These are phyloP conservation scores for Candida mesenterica DNA, from an alignment of 1,139 yeast species.

Conservation along the genomic window DNA sequence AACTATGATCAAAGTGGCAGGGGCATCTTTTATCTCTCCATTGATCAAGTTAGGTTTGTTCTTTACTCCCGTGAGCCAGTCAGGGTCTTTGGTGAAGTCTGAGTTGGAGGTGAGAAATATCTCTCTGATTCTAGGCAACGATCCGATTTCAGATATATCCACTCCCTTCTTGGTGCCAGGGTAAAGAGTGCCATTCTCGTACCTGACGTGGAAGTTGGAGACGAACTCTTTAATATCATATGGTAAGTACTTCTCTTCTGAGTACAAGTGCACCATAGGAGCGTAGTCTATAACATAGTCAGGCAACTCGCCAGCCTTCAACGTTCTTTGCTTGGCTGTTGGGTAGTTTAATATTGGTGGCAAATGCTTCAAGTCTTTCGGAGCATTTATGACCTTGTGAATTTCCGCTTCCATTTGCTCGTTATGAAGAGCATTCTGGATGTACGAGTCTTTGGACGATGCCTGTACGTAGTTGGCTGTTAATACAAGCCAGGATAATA, in stretches of 20 bases:
- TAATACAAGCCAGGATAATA: background rate
- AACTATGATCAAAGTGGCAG: slow-evolving; percentile 77
- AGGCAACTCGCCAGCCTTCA: slow-evolving; percentile 64
- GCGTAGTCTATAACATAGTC: slow-evolving; percentile 69
- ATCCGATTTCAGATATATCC: slow-evolving; percentile 37
- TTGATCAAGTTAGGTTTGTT: slow-evolving; percentile 69
- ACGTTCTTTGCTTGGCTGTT: slow-evolving; percentile 26
- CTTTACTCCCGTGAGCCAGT: slow-evolving; percentile 76
- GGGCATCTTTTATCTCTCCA: slow-evolving; percentile 73
- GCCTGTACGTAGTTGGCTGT: background rate
- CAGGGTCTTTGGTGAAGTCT: slow-evolving; percentile 75
- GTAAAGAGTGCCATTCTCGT: slow-evolving; percentile 47
- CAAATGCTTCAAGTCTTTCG: slow-evolving; percentile 28
- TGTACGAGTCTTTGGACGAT: background rate
- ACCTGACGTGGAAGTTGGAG: slow-evolving; percentile 53
- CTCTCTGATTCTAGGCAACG: slow-evolving; percentile 28
- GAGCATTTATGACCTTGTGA: slow-evolving; percentile 21
- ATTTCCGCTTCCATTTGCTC: slow-evolving; percentile 18
- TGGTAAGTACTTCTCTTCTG: slow-evolving; percentile 86
- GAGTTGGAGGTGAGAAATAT: slow-evolving; percentile 58
- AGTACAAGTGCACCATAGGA: slow-evolving; percentile 81
- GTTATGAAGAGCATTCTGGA: slow-evolving; percentile 2
- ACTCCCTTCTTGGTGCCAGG: slow-evolving; percentile 36
- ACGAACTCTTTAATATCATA: slow-evolving; percentile 75
- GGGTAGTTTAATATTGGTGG: slow-evolving; percentile 42